These are phyloP conservation scores for Aeschynomene evenia DNA, from an alignment of 306 rosid genomes.

Conservation along the genomic window DNA sequence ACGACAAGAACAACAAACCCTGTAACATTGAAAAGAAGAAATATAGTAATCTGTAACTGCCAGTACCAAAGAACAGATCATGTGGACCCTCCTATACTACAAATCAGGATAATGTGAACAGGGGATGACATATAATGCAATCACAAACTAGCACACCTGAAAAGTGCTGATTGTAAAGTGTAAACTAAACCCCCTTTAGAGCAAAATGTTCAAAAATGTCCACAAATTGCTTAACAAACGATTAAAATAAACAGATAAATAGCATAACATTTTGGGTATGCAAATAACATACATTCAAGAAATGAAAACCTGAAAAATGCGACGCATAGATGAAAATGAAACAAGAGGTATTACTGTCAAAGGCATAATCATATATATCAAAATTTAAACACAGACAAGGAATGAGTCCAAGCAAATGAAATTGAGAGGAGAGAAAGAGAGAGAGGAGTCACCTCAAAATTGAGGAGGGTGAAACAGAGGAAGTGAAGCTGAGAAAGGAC, in stretches of 20 bases:
- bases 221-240: background rate
- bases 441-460: conserved; percentile 28
- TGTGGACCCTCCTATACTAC: background rate
- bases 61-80: background rate
- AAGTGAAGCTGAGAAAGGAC: background rate
- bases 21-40: background rate
- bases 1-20: background rate
- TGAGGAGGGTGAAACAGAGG: background rate
- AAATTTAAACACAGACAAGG: background rate
- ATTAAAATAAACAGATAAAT: background rate
- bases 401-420: background rate
- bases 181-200: background rate
- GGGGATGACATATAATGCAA: background rate
- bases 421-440: background rate
- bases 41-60: background rate
- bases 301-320: background rate
- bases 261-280: background rate
- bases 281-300: background rate
- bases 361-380: background rate
- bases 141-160: background rate
- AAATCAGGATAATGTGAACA: background rate
- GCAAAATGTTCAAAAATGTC: background rate
- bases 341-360: background rate
- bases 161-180: background rate
- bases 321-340: background rate